Evolutionary conservation across 192 early-diverging fungal species (phyloP), one percentile per base, ranked within the genome.

Genomic region (Mortierella hygrophila): DNA sequence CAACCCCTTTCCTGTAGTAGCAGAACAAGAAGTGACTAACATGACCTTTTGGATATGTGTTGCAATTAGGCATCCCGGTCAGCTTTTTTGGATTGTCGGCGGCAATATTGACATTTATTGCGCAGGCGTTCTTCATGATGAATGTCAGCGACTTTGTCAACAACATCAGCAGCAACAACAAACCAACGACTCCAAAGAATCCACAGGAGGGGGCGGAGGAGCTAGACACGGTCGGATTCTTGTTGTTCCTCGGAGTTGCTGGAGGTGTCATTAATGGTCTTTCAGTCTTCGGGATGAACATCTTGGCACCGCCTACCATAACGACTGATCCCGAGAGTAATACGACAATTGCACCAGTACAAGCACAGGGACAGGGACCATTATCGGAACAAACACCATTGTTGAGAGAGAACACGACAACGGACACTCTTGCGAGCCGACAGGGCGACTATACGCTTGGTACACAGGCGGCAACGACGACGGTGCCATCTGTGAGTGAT

Each of bases 51-150:
- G 44, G 38, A 6, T 42, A 29, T 42, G 18, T 49, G 35, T 18
- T 38, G 38, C 37, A 1, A 77, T 10, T 55, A 85, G 83, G 83
- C 46, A 77, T 85, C 54, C 78, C 78, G 6, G 74, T 77, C 78
- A 85, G 83, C 52, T 80, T 85, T 49, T 85, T 85, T 71, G 83
- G 83, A 26, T 52, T 85, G 7, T 85, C 83, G 6, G 83, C 83
- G 0, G 83, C 83, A 10, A 37, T 32, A 23, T 44, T 85, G 52
- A 79, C 83, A 4, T 8, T 68, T 7, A 35, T 85, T 2, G 68
- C 83, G 26, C 83, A 85, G 47, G 26, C 7, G 1, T 85, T 77
- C 63, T 85, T 80, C 40, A 77, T 73, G 68, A 57, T 74, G 46
- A 38, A 72, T n/a, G 44, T 73, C 26, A 7, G 20, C 29, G 1